Conservation (phyloP, 805 yeast genomes). For the Metschnikowia drakensbergensis region DNA sequence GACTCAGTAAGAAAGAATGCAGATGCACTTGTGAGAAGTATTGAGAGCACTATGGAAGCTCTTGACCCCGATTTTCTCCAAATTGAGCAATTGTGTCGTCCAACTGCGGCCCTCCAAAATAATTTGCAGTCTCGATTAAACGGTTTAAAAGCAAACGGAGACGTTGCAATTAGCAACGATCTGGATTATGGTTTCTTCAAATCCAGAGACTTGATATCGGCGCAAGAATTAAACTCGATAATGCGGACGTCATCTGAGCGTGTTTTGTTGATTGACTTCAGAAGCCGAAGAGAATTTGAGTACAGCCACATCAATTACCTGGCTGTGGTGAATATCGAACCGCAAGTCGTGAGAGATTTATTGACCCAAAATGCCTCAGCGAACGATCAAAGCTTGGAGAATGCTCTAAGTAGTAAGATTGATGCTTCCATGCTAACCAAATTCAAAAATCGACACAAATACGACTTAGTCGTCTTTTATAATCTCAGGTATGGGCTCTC, state of each 20-base stretch:
- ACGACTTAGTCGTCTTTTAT: conserved; percentile 63
- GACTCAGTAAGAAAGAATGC: not conserved
- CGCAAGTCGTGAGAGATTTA: conserved; percentile 30
- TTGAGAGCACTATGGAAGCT: conserved; percentile 2
- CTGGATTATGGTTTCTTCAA: not conserved
- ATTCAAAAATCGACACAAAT: conserved; percentile 52
- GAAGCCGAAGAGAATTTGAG: conserved; percentile 59
- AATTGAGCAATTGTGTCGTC: not conserved
- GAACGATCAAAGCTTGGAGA: conserved; percentile 65
- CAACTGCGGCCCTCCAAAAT: not conserved
- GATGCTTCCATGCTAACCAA: conserved; percentile 51
- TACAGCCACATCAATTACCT: conserved; percentile 57
- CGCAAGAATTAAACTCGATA: conserved; percentile 9
- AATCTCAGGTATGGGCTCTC: conserved; percentile 43
- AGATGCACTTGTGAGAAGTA: conserved; percentile 1
- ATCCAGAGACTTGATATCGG: conserved; percentile 11
- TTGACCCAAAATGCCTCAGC: conserved; percentile 30
- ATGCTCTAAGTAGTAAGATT: conserved; percentile 51
- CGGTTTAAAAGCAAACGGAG: not conserved
- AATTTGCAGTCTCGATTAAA: conserved; percentile 5
- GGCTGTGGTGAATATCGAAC: conserved; percentile 72
- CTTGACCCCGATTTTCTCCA: conserved; percentile 1
- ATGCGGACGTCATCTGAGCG: conserved; percentile 6
- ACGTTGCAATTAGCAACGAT: not conserved
- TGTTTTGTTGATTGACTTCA: conserved; percentile 66